Evolutionary conservation across 352 stramenopile species (phyloP), one percentile per base, ranked within the genome.

Genomic region (Phytopythium litorale): DNA sequence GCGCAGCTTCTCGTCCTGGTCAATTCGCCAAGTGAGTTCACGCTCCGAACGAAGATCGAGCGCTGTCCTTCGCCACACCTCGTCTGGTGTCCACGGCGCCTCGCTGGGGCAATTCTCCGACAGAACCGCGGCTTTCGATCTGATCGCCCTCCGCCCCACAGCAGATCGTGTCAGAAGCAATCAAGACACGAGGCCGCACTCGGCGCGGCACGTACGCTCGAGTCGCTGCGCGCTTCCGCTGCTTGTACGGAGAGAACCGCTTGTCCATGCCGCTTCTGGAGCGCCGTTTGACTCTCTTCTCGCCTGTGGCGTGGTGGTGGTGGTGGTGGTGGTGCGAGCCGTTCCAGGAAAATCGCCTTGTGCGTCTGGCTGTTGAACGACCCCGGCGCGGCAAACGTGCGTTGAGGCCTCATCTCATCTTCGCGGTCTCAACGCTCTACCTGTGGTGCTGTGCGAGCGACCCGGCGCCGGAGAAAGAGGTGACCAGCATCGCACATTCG

Each of bases 1-100:
- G 21, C 84, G 84, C 58, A 95, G 77, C 21, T 76, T 61, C 19
- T 89, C 71, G 64, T 95, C 87, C 82, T 93, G 54, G 6, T 4
- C 11, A 18, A 19, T 25, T 4, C 45, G 18, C 7, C 18, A 6
- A 50, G 15, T 7, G n/a, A 50, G n/a, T 25, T 50, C 43, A 18
- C 18, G 5, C 11, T 6, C 28, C n/a, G 43, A 50, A 1, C n/a
- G n/a, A 32, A 32, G 28, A 32, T 7, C 28, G 28, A 32, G 28
- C 32, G 43, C 4, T 50, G n/a, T 12, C n/a, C 6, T 16, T 50
- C 8, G 28, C 5, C 33, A 48, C 61, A 87, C 78, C 71, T 87
- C 75, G 54, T 87, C 71, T 19, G 64, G 33, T 25, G 71, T 76
- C 78, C 78, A 87, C 33, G 48, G 56, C 23, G 60, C 55, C 13